Conservation (phyloP, 371 early-diverging fungal genomes). For the Mortierella sp. region DNA sequence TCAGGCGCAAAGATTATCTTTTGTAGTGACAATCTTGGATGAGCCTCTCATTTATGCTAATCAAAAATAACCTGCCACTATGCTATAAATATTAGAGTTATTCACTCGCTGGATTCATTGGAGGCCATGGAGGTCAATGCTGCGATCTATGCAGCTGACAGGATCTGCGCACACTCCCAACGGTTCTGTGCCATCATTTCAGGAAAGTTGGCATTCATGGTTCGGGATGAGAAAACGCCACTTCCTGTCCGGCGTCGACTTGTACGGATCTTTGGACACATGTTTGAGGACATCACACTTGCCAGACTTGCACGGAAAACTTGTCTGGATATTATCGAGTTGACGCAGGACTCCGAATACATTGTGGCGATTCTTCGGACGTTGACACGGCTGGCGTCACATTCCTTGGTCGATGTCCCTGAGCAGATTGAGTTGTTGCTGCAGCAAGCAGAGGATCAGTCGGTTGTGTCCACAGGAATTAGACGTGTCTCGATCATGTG, state of each 20-base stretch:
- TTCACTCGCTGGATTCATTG: slow-evolving; percentile 53
- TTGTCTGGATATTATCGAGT: slow-evolving; percentile 61
- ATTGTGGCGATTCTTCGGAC: slow-evolving; percentile 64
- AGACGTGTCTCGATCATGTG: slow-evolving; percentile 51
- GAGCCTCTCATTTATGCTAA: not conserved
- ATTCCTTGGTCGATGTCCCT: slow-evolving; percentile 66
- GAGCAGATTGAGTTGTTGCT: slow-evolving; percentile 66
- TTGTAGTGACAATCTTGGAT: not conserved
- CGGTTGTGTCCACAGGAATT: slow-evolving; percentile 23
- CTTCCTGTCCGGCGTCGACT: slow-evolving; percentile 62
- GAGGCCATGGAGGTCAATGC: slow-evolving; percentile 70
- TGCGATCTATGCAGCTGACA: slow-evolving; percentile 71
- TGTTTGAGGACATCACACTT: slow-evolving; percentile 71
- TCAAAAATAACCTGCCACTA: not conserved
- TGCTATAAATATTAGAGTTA: slow-evolving; percentile 7
- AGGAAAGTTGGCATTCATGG: slow-evolving; percentile 39
- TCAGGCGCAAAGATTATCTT: not conserved
- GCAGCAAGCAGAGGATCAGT: slow-evolving; percentile 30
- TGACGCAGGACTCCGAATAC: slow-evolving; percentile 59
- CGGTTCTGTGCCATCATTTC: slow-evolving; percentile 66
- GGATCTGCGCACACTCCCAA: slow-evolving; percentile 66
- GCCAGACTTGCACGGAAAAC: slow-evolving; percentile 66
- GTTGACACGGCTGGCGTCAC: slow-evolving; percentile 62
- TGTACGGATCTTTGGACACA: slow-evolving; percentile 70
- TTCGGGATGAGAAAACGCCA: slow-evolving; percentile 56